Conservation (phyloP, 1,139 yeast species). For the Suhomyces atakaporum region DNA sequence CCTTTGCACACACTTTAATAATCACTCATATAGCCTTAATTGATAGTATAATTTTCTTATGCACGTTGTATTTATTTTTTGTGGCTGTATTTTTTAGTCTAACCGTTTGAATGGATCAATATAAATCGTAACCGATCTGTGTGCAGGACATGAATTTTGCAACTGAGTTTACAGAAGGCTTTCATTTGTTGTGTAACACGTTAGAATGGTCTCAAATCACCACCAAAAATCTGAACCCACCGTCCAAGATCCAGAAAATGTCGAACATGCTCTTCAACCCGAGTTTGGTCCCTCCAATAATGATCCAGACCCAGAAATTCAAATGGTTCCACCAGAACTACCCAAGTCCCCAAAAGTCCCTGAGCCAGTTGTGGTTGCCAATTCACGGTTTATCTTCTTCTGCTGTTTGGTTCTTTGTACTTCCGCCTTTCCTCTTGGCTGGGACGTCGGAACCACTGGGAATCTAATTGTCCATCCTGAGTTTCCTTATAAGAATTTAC, state of each 20-base stretch:
- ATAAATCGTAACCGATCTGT: slow-evolving; percentile 6
- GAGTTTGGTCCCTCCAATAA: too few species aligned
- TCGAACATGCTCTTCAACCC: too few species aligned
- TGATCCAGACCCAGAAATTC: too few species aligned
- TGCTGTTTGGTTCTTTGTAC: slow-evolving; percentile 12
- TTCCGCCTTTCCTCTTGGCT: slow-evolving; percentile 33
- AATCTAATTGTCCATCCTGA: slow-evolving; percentile 17
- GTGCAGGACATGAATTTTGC: slow-evolving; percentile 7
- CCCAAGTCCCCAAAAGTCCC: too few species aligned
- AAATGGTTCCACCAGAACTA: too few species aligned
- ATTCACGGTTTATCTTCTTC: background rate
- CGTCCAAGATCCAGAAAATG: too few species aligned
- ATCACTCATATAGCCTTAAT: too few species aligned
- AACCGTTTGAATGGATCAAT: slow-evolving; percentile 3
- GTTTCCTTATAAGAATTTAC: slow-evolving; percentile 11
- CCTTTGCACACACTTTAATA: too few species aligned
- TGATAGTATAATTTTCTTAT: slow-evolving; percentile 1
- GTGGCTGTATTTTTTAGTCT: slow-evolving; percentile 8
- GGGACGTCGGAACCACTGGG: slow-evolving; percentile 40
- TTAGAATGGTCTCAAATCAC: too few species aligned
- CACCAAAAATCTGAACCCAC: too few species aligned
- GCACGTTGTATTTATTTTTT: slow-evolving; percentile 8
- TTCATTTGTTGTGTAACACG: too few species aligned
- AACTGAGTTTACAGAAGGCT: slow-evolving; percentile 2
- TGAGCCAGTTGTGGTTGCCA: too few species aligned